Conservation (phyloP, 306 rosid genomes). For the Carpinus viminea region DNA sequence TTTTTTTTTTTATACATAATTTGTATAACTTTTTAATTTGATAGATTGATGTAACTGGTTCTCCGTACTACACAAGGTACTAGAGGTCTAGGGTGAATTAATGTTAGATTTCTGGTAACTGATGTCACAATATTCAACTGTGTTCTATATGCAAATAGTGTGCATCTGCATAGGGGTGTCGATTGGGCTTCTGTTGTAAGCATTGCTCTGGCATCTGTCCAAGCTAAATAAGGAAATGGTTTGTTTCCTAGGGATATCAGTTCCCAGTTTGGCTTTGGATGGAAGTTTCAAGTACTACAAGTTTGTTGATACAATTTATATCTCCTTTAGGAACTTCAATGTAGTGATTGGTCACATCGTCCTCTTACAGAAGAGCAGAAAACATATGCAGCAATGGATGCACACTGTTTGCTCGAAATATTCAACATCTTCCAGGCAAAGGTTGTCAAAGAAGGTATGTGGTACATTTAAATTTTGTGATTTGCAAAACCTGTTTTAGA, state of each 20-base stretch:
- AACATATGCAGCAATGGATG: conserved; percentile 85
- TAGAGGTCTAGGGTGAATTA: not conserved
- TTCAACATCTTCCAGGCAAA: conserved; percentile 63
- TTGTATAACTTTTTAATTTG: too few species aligned
- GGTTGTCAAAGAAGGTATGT: conserved; percentile 69
- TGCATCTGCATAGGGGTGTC: not conserved
- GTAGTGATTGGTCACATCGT: conserved; percentile 97
- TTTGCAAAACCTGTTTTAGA: conserved; percentile 9
- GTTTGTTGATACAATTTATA: conserved; percentile 42
- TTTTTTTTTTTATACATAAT: too few species aligned
- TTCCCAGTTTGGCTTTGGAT: conserved; percentile 20
- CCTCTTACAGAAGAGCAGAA: conserved; percentile 94
- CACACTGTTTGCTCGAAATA: conserved; percentile 91
- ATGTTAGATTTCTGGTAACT: not conserved
- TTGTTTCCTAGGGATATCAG: conserved; percentile 28
- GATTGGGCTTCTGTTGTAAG: not conserved
- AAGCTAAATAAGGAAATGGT: conserved; percentile 1
- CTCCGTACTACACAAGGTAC: not conserved
- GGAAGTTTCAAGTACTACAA: conserved; percentile 24
- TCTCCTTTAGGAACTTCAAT: conserved; percentile 89
- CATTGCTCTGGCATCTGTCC: conserved; percentile 10
- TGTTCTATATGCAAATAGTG: not conserved
- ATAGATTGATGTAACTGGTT: too few species aligned
- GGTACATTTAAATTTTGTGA: conserved; percentile 26
- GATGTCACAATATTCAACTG: not conserved